phyloP scores from a whole-genome alignment of 2,329 filamentous ascomycete genomes.

The Ophiostoma piceae region DNA sequence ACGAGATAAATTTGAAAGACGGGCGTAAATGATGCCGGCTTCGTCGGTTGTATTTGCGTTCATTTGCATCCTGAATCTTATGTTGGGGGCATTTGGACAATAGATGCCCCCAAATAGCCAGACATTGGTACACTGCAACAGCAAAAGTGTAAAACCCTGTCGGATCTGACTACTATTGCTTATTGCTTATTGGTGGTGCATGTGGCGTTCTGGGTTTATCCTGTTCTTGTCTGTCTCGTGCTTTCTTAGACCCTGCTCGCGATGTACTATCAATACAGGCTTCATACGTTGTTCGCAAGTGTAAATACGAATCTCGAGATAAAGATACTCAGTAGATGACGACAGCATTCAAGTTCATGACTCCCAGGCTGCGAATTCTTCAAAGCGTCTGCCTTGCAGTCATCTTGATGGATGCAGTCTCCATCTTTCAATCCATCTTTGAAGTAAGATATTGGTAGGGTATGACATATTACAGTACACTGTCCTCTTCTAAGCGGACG shows the following conservation, averaged over 20 bases:
- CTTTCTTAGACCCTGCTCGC: not conserved
- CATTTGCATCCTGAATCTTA: not conserved
- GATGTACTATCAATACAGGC: too few species aligned
- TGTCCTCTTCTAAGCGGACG: not conserved
- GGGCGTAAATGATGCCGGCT: not conserved
- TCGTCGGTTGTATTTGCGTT: not conserved
- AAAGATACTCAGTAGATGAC: not conserved
- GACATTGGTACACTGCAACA: not conserved
- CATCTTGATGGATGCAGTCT: not conserved
- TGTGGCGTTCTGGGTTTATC: slow-evolving; percentile 10
- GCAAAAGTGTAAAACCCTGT: not conserved
- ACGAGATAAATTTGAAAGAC: too few species aligned
- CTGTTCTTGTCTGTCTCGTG: slow-evolving; percentile 7
- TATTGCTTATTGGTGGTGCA: not conserved
- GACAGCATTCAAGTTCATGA: not conserved
- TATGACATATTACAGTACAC: not conserved
- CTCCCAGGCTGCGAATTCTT: not conserved
- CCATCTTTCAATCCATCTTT: not conserved
- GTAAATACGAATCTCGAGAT: too few species aligned
- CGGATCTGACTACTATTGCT: not conserved
- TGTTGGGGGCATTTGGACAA: not conserved
- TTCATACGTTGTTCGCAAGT: too few species aligned
- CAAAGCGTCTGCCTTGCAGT: not conserved
- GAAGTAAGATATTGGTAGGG: not conserved
- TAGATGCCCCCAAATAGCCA: not conserved